A percentile compares a stretch with the other conserved stretches of the same genome.
Conservation (phyloP, 148 eudicot species). For the Diospyros kaki region DNA sequence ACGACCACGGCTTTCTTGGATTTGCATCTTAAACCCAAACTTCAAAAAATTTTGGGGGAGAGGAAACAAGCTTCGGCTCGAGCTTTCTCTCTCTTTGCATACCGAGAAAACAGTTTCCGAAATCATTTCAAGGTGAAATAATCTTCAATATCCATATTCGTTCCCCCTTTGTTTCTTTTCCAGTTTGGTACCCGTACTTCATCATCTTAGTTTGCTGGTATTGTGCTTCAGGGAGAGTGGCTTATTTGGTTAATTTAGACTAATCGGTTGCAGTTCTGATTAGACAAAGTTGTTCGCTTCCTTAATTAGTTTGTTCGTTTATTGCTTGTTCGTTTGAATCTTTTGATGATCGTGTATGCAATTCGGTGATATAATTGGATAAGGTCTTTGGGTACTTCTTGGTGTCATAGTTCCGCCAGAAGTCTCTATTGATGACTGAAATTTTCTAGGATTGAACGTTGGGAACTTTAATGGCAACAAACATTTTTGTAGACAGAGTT, state of each 20-base stretch:
- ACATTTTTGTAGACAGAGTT: too few relatives aligned
- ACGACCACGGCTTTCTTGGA: too few relatives aligned
- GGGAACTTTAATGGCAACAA: too few relatives aligned
- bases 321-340: too few relatives aligned
- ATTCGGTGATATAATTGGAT: too few relatives aligned
- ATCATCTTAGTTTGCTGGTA: not conserved
- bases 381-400: too few relatives aligned
- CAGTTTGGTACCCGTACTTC: not conserved
- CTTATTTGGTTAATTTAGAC: not conserved
- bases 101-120: constrained; percentile 14
- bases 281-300: not conserved
- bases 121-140: constrained; percentile 29
- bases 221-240: not conserved
- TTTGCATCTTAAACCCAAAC: too few relatives aligned
- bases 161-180: not conserved
- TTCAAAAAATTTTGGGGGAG: not conserved
- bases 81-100: constrained; percentile 13
- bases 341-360: too few relatives aligned
- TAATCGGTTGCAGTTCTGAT: not conserved
- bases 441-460: too few relatives aligned
- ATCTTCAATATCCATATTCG: constrained; percentile 1
- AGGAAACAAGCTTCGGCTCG: constrained; percentile 7
- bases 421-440: too few relatives aligned
- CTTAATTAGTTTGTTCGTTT: too few relatives aligned
- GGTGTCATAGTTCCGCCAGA: too few relatives aligned